These are phyloP conservation scores for Fusarium sp. DNA, from an alignment of 2,329 filamentous ascomycete species.

Conservation along the genomic window DNA sequence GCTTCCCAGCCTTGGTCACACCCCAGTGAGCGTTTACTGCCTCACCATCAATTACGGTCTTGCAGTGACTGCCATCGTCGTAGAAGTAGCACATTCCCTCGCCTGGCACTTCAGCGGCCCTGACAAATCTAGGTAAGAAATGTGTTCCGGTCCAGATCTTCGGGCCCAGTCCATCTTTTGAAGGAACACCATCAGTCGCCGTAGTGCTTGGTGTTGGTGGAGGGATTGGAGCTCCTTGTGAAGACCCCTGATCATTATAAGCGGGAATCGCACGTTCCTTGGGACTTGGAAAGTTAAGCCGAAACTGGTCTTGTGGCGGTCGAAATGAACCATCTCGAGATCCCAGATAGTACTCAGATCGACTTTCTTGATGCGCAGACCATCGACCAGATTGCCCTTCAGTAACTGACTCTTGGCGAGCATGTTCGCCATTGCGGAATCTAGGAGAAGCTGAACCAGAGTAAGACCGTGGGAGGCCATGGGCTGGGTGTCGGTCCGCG, in stretches of 20 bases:
- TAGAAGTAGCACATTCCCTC: constrained; percentile 88
- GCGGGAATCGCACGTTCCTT: constrained; percentile 44
- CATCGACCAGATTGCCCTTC: constrained; percentile 52
- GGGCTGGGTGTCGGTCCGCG: constrained; percentile 49
- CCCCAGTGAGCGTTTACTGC: constrained; percentile 92
- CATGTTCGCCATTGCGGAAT: constrained; percentile 52
- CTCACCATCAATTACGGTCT: constrained; percentile 85
- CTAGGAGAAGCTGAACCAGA: constrained; percentile 57
- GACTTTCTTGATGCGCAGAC: constrained; percentile 52
- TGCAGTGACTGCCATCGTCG: constrained; percentile 84
- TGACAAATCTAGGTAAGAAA: constrained; percentile 72
- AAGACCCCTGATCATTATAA: constrained; percentile 41
- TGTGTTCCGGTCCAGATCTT: constrained; percentile 76
- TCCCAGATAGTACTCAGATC: constrained; percentile 58
- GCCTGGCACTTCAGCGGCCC: constrained; percentile 73
- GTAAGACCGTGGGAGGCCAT: constrained; percentile 46
- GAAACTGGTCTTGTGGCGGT: constrained; percentile 48
- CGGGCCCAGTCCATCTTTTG: constrained; percentile 69
- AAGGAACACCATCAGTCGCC: constrained; percentile 54
- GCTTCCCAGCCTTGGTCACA: constrained; percentile 92
- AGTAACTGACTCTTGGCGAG: constrained; percentile 47
- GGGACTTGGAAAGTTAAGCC: constrained; percentile 49
- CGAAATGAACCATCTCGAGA: constrained; percentile 51
- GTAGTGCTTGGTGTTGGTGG: constrained; percentile 44
- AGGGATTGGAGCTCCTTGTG: constrained; percentile 40